Conservation (phyloP, 2,329 filamentous ascomycete genomes). For the Emericellopsis atlantica region DNA sequence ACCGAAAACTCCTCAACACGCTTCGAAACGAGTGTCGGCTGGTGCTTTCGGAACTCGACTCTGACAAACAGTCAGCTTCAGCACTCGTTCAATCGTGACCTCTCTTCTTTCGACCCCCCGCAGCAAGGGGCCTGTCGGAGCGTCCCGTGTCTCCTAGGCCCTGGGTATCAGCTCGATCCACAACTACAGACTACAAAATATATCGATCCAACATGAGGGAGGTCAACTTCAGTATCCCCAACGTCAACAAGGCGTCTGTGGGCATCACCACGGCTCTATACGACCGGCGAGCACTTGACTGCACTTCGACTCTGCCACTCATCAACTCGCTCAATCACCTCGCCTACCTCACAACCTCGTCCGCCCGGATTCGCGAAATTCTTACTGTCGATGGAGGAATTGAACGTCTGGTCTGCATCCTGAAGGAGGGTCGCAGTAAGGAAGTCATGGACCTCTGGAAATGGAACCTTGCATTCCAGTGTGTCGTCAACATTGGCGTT, state of each 20-base stretch:
- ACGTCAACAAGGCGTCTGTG: slow-evolving; percentile 98
- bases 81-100: no score
- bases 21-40: no score
- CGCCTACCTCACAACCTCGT: slow-evolving; percentile 95
- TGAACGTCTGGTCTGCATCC: slow-evolving; percentile 89
- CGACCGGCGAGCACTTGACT: slow-evolving; percentile 92
- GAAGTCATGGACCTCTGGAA: slow-evolving; percentile 99
- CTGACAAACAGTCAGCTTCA: no score
- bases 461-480: slow-evolving; percentile 98
- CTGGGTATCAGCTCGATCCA: not conserved
- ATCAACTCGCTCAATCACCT: slow-evolving; percentile 99
- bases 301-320: slow-evolving; percentile 90
- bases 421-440: slow-evolving; percentile 93
- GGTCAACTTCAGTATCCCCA: slow-evolving; percentile 98
- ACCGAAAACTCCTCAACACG: not conserved
- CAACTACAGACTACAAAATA: no score
- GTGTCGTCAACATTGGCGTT: slow-evolving; percentile 96
- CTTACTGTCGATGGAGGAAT: slow-evolving; percentile 97
- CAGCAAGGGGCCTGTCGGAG: slow-evolving; percentile 4
- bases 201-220: slow-evolving; percentile 69
- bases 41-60: no score
- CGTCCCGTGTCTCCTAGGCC: not conserved
- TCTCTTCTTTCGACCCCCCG: not conserved
- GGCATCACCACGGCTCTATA: slow-evolving; percentile 98
- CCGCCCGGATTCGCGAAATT: slow-evolving; percentile 92